Conservation (phyloP, 2,329 filamentous ascomycete genomes). For the Paramyrothecium sp. region DNA sequence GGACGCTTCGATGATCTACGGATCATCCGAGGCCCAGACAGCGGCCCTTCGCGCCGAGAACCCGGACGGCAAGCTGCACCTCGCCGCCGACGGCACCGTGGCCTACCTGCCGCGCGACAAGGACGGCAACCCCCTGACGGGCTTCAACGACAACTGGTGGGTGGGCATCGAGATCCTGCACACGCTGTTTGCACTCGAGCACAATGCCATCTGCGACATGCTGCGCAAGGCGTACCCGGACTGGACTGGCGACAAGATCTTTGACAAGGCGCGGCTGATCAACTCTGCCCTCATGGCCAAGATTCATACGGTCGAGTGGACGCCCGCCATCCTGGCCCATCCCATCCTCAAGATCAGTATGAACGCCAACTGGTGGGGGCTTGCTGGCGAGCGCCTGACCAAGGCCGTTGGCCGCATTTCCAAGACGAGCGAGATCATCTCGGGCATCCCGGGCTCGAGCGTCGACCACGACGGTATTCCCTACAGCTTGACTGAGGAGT, state of each 20-base stretch:
- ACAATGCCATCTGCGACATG: constrained; percentile 41
- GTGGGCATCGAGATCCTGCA: constrained; percentile 43
- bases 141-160: constrained; percentile 45
- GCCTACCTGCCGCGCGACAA: constrained; percentile 37
- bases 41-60: constrained; percentile 28
- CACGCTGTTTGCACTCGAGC: constrained; percentile 44
- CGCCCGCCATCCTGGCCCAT: constrained; percentile 43
- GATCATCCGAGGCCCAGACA: constrained; percentile 34
- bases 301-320: constrained; percentile 49
- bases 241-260: constrained; percentile 32
- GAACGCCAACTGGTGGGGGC: constrained; percentile 1
- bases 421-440: constrained; percentile 5
- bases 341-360: constrained; percentile 18
- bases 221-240: constrained; percentile 31
- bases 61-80: constrained; percentile 35
- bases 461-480: constrained; percentile 34
- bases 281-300: constrained; percentile 48
- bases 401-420: not conserved
- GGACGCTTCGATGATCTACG: constrained; percentile 46
- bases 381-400: not conserved
- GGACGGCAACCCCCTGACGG: constrained; percentile 35
- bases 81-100: constrained; percentile 27
- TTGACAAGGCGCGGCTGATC: constrained; percentile 38
- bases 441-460: constrained; percentile 16
- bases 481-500: constrained; percentile 41